Conservation (phyloP, 2,329 filamentous ascomycete genomes). For the Thermothelomyces thermophilus region DNA sequence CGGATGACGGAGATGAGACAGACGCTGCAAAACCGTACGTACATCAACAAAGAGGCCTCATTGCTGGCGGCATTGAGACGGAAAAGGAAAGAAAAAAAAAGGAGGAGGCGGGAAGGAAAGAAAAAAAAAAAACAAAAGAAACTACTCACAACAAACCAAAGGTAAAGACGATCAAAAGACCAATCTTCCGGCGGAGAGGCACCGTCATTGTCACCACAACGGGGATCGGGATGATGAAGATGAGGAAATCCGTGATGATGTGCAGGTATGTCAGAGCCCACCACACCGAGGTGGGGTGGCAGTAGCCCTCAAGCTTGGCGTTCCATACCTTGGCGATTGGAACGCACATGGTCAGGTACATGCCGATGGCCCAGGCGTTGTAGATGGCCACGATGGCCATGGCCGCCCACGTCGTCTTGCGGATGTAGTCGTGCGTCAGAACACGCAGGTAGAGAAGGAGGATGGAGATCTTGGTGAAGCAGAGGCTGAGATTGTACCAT, state of each 20-base stretch:
- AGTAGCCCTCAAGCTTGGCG: constrained; percentile 3
- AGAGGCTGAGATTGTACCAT: constrained; percentile 23
- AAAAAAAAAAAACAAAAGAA: neutral
- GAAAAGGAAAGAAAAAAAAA: neutral
- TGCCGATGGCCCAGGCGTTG: constrained; percentile 15
- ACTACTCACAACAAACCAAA: constrained; percentile 19
- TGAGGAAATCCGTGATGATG: constrained; percentile 15
- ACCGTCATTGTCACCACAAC: constrained; percentile 12
- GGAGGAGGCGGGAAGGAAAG: neutral
- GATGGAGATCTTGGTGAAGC: constrained; percentile 25
- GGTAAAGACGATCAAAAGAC: constrained; percentile 9
- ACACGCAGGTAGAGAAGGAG: constrained; percentile 26
- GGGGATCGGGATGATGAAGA: constrained; percentile 14
- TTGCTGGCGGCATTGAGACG: no score
- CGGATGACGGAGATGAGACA: constrained; percentile 25
- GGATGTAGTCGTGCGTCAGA: constrained; percentile 23
- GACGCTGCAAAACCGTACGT: no score
- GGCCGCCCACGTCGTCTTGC: constrained; percentile 16
- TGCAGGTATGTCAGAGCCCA: constrained; percentile 22
- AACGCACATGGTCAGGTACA: constrained; percentile 22
- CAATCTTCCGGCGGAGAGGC: neutral
- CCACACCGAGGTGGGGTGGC: constrained; percentile 10
- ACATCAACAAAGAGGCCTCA: no score
- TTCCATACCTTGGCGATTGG: constrained; percentile 21
- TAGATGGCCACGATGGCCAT: constrained; percentile 20